Percentiles rank a stretch among this genome's conserved stretches.
Conservation (phyloP, 1,284 basidiomycete species). For the Leccinum pachyderme region DNA sequence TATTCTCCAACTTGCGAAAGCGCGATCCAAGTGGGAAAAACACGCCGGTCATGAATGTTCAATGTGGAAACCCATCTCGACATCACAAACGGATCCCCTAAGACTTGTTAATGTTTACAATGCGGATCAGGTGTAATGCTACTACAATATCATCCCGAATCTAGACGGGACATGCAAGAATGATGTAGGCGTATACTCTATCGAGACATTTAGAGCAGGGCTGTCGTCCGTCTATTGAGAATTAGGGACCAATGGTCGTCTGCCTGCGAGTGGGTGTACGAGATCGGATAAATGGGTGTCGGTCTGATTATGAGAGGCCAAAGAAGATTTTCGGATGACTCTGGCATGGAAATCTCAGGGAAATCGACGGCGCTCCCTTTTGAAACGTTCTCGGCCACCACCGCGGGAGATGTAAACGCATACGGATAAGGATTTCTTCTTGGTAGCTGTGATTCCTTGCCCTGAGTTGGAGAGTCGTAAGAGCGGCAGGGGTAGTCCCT, state of each 20-base stretch:
- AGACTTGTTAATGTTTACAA: background rate
- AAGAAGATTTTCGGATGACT: constrained; percentile 10
- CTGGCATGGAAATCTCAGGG: background rate
- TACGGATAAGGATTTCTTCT: constrained; percentile 7
- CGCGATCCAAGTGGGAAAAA: background rate
- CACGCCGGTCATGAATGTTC: background rate
- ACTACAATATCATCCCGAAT: constrained; percentile 17
- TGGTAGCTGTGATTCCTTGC: constrained; percentile 14
- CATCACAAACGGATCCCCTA: background rate
- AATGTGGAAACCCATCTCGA: background rate
- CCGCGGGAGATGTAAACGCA: constrained; percentile 1
- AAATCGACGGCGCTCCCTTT: constrained; percentile 2
- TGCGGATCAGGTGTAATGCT: constrained; percentile 10
- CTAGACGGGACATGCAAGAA: constrained; percentile 11
- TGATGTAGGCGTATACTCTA: constrained; percentile 4
- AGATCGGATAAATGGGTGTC: constrained; percentile 28
- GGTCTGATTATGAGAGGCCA: constrained; percentile 27
- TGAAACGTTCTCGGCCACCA: constrained; percentile 1
- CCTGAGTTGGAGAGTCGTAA: constrained; percentile 10
- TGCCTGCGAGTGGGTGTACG: constrained; percentile 23
- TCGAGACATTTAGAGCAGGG: background rate
- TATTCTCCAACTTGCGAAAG: too few relatives aligned
- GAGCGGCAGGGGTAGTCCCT: constrained; percentile 4
- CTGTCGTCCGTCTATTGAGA: background rate
- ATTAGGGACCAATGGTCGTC: constrained; percentile 7